These are phyloP conservation scores for Pulveroboletus sp. DNA, from an alignment of 768 basidiomycete species.

Conservation along the genomic window DNA sequence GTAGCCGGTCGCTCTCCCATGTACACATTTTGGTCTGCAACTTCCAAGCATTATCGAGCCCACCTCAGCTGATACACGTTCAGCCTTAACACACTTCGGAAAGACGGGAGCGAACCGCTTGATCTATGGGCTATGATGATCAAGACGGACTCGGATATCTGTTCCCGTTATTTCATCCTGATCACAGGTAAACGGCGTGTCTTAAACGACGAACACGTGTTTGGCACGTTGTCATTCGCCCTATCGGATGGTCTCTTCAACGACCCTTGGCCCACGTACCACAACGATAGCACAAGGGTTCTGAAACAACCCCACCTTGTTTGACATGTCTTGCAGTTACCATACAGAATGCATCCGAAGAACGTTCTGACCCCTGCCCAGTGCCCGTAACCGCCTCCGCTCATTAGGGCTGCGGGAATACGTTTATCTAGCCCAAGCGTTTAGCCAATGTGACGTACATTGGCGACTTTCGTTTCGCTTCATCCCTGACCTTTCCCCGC, in stretches of 20 bases:
- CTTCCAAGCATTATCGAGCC: background rate
- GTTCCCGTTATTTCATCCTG: background rate
- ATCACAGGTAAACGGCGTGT: background rate
- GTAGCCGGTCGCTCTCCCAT: background rate
- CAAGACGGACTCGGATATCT: background rate
- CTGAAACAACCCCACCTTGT: background rate
- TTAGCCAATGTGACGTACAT: background rate
- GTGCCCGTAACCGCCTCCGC: background rate
- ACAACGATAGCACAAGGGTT: background rate
- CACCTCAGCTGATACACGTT: background rate
- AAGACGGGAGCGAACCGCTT: too few relatives aligned
- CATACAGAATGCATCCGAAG: background rate
- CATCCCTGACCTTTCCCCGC: background rate
- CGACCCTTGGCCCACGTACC: background rate
- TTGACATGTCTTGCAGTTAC: background rate
- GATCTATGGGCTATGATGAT: background rate
- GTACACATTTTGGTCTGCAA: too few relatives aligned
- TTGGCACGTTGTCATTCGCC: conserved; percentile 3
- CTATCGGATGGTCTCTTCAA: background rate
- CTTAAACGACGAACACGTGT: conserved; percentile 4
- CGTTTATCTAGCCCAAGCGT: background rate
- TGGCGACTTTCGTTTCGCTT: background rate
- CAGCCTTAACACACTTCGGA: too few relatives aligned
- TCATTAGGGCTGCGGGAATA: background rate
- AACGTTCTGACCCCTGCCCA: background rate